Evolutionary conservation across 2,329 filamentous ascomycete genomes (phyloP).

Genomic region (Ascochyta viciae-villosae): DNA sequence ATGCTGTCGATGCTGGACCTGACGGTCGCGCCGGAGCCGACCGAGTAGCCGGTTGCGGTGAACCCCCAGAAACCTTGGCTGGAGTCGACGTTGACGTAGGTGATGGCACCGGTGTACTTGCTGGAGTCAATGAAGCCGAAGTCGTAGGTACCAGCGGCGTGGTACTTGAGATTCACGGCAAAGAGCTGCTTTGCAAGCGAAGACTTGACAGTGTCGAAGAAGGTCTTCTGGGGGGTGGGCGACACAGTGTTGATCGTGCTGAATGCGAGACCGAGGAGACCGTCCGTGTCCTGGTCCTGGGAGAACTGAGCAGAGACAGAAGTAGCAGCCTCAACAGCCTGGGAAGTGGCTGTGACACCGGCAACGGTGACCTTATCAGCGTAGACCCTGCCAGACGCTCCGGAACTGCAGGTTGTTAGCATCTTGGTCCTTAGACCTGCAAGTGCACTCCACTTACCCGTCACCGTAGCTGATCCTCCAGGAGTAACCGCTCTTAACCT

Average conservation of each 20-base stretch:
- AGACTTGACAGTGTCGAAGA: constrained; percentile 65
- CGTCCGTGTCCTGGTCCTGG: constrained; percentile 62
- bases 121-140: constrained; percentile 65
- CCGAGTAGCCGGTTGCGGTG: constrained; percentile 61
- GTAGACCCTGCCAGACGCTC: constrained; percentile 70
- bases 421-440: not conserved
- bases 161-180: constrained; percentile 64
- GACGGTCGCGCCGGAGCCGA: constrained; percentile 56
- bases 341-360: constrained; percentile 62
- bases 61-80: constrained; percentile 71
- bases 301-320: constrained; percentile 63
- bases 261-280: constrained; percentile 67
- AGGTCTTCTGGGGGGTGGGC: constrained; percentile 61
- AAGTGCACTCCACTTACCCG: constrained; percentile 41
- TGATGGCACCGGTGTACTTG: constrained; percentile 66
- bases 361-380: constrained; percentile 70
- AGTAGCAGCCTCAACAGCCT: constrained; percentile 71
- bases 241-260: constrained; percentile 65
- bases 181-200: constrained; percentile 62
- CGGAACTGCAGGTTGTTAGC: constrained; percentile 45
- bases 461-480: constrained; percentile 73
- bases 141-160: constrained; percentile 59
- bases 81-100: constrained; percentile 63
- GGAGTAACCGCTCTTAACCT: constrained; percentile 56
- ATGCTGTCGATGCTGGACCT: constrained; percentile 60